Percentiles rank a stretch among this genome's conserved stretches.
phyloP scores from a whole-genome alignment of 225 moss, liverwort and hornwort species.

The Thuidium tamariscinum region DNA sequence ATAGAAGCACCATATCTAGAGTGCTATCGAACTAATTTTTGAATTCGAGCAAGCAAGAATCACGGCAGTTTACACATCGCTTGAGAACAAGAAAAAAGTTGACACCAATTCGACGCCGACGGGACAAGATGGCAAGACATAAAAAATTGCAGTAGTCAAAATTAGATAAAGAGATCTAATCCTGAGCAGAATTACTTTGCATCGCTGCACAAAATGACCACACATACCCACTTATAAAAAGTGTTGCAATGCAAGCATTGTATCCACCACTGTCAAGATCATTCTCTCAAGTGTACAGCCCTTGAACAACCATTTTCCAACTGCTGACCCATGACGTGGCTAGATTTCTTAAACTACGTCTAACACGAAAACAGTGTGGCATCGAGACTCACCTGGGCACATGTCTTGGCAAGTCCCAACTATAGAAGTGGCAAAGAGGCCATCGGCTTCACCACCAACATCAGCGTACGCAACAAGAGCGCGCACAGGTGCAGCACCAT shows the following conservation, averaged over 20 bases:
- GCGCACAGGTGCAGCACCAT: slow-evolving; percentile 8
- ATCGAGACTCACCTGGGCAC: slow-evolving; percentile 64
- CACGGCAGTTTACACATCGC: background rate
- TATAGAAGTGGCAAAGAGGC: slow-evolving; percentile 38
- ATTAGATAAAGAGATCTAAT: background rate
- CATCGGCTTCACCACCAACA: slow-evolving; percentile 26
- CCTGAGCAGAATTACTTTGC: background rate
- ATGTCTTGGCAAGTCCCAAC: slow-evolving; percentile 90
- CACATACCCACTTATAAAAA: background rate
- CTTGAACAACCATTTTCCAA: background rate
- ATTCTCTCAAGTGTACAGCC: background rate
- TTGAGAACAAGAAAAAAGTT: background rate
- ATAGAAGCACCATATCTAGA: background rate
- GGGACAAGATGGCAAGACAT: background rate
- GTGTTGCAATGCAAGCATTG: background rate
- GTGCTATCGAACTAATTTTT: background rate
- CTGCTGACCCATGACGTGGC: background rate
- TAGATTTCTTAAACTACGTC: background rate
- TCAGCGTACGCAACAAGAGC: slow-evolving; percentile 35
- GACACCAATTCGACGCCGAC: background rate
- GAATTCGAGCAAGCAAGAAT: background rate
- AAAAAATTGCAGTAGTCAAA: background rate
- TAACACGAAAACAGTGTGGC: background rate
- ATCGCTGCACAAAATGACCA: background rate
- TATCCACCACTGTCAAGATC: background rate